These are phyloP conservation scores for Alternaria arbusti DNA, from an alignment of 2,329 filamentous ascomycete species.

Conservation along the genomic window DNA sequence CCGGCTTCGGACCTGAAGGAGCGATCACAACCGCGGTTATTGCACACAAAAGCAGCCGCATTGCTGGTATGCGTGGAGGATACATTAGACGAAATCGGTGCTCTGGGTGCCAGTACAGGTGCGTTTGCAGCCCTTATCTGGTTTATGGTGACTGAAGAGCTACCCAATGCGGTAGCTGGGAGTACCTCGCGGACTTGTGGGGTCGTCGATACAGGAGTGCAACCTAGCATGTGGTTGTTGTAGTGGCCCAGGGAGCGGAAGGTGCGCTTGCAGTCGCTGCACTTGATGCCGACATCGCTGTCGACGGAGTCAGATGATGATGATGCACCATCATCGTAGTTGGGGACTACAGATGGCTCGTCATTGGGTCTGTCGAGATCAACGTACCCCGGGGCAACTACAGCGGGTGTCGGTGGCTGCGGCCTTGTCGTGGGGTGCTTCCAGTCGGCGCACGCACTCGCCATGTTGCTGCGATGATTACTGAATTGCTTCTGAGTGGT, in stretches of 20 bases:
- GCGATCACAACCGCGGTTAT: conserved; percentile 17
- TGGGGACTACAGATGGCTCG: not conserved
- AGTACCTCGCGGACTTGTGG: not conserved
- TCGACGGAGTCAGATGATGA: conserved; percentile 14
- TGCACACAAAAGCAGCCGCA: conserved; percentile 13
- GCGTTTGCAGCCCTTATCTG: not conserved
- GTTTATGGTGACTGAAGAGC: not conserved
- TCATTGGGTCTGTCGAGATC: conserved; percentile 19
- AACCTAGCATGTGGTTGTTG: conserved; percentile 32
- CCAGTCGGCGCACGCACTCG: conserved; percentile 22
- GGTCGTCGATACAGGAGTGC: conserved; percentile 4
- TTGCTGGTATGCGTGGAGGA: not conserved
- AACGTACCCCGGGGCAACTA: conserved; percentile 6
- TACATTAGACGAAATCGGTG: not conserved
- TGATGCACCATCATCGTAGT: conserved; percentile 2
- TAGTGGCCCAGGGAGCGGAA: conserved; percentile 23
- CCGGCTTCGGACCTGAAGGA: conserved; percentile 27
- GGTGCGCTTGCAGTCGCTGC: conserved; percentile 26
- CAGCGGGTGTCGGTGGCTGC: not conserved
- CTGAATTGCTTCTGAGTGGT: conserved; percentile 8
- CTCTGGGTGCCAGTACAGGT: not conserved
- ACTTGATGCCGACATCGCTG: conserved; percentile 12
- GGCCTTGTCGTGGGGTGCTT: not conserved
- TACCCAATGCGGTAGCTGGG: not conserved
- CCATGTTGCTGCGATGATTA: conserved; percentile 16